Conservation (phyloP, 2,329 filamentous ascomycete genomes). For the Stemphylium beticola region DNA sequence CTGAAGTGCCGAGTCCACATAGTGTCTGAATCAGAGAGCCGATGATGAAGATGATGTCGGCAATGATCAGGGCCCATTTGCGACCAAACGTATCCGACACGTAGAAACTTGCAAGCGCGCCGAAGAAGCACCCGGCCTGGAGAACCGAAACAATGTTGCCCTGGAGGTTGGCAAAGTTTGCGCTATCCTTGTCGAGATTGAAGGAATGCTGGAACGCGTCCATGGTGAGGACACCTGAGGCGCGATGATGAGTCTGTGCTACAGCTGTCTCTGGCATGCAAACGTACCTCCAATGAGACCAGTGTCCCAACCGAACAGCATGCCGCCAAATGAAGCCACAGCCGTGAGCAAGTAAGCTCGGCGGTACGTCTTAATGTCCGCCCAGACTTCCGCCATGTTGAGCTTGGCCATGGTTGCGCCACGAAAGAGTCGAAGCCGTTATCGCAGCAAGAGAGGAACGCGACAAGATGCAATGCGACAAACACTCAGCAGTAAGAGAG, state of each 20-base stretch:
- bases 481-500: too few species aligned
- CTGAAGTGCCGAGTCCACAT: slow-evolving; percentile 43
- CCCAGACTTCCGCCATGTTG: slow-evolving; percentile 43
- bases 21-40: slow-evolving; percentile 52
- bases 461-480: neutral
- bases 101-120: slow-evolving; percentile 52
- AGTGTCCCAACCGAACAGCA: slow-evolving; percentile 48
- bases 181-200: slow-evolving; percentile 41
- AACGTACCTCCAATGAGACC: slow-evolving; percentile 39
- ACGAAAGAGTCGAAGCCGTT: neutral
- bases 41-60: slow-evolving; percentile 52
- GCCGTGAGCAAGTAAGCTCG: slow-evolving; percentile 51
- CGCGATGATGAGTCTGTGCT: slow-evolving; percentile 4
- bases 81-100: slow-evolving; percentile 51
- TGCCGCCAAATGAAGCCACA: slow-evolving; percentile 52
- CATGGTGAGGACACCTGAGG: slow-evolving; percentile 51
- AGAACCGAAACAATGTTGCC: slow-evolving; percentile 55
- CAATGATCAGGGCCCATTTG: slow-evolving; percentile 50
- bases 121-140: slow-evolving; percentile 55
- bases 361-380: slow-evolving; percentile 50
- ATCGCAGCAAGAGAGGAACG: neutral
- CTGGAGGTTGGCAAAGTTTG: slow-evolving; percentile 48
- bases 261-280: neutral
- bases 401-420: slow-evolving; percentile 39
- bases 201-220: slow-evolving; percentile 53